Conservation (phyloP, 2,329 filamentous ascomycete species). For the Talaromyces islandicus region DNA sequence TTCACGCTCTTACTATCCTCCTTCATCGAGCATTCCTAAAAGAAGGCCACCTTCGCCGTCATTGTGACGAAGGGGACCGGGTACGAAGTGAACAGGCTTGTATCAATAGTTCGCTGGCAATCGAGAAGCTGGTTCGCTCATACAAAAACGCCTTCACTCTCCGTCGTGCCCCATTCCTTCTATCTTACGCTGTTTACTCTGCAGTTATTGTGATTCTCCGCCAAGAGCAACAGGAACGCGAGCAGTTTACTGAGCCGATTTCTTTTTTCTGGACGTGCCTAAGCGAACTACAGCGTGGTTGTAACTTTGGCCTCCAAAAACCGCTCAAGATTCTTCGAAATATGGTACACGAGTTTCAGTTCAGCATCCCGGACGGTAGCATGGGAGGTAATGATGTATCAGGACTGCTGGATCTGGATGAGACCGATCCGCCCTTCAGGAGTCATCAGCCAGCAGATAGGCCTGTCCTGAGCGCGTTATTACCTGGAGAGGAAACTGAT, state of each 20-base stretch:
- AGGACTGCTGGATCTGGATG: background rate
- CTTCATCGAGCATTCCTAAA: conserved; percentile 11
- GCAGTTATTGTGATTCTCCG: conserved; percentile 15
- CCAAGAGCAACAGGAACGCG: conserved; percentile 11
- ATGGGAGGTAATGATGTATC: background rate
- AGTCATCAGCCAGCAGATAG: background rate
- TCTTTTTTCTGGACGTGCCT: conserved; percentile 35
- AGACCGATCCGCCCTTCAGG: background rate
- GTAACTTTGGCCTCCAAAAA: conserved; percentile 33
- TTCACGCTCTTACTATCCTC: conserved; percentile 11
- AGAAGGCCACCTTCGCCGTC: conserved; percentile 11
- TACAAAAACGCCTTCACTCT: conserved; percentile 15
- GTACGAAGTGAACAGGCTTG: conserved; percentile 5
- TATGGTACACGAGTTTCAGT: conserved; percentile 18
- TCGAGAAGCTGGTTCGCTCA: conserved; percentile 10
- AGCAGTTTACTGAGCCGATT: conserved; percentile 21
- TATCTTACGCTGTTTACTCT: conserved; percentile 15
- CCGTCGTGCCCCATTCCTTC: conserved; percentile 11
- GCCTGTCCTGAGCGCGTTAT: background rate
- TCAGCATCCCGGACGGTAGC: conserved; percentile 12
- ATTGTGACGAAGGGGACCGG: conserved; percentile 1
- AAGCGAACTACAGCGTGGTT: conserved; percentile 29
- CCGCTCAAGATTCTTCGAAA: conserved; percentile 29
- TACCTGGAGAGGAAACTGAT: background rate
- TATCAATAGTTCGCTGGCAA: conserved; percentile 10